Evolutionary conservation across 2,329 filamentous ascomycete genomes (phyloP).

Genomic region (Ophiocordyceps camponoti-saundersi): DNA sequence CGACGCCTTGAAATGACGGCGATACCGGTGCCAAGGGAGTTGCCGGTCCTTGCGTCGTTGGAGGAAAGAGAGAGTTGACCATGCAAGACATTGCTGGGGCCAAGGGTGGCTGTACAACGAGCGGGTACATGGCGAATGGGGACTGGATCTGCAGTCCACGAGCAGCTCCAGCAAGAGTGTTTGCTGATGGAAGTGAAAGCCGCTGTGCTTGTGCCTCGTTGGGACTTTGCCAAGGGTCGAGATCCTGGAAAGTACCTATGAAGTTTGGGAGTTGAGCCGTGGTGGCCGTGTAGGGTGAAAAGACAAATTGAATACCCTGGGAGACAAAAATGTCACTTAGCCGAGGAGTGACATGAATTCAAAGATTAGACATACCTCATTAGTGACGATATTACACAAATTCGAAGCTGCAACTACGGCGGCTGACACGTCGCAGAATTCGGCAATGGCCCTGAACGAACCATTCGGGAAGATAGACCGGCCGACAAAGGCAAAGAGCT

Average conservation of each 20-base stretch:
- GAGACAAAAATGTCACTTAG: neutral
- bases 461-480: conserved; percentile 22
- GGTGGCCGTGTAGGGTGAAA: conserved; percentile 1
- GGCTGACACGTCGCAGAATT: conserved; percentile 32
- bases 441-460: conserved; percentile 28
- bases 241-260: conserved; percentile 5
- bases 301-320: conserved; percentile 10
- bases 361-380: conserved; percentile 9
- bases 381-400: conserved; percentile 10
- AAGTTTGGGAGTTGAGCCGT: too few species aligned
- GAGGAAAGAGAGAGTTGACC: conserved; percentile 10
- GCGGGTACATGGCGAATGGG: conserved; percentile 14
- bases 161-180: conserved; percentile 1
- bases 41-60: conserved; percentile 4
- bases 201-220: conserved; percentile 3
- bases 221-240: conserved; percentile 5
- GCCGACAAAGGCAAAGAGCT: conserved; percentile 33
- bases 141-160: conserved; percentile 8
- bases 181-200: conserved; percentile 1
- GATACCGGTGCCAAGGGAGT: conserved; percentile 13
- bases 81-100: conserved; percentile 11
- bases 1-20: conserved; percentile 13
- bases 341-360: too few species aligned
- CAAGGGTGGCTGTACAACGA: conserved; percentile 15
- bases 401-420: conserved; percentile 22